Conservation (phyloP, 75 land plant genomes). For the Picea glauca region DNA sequence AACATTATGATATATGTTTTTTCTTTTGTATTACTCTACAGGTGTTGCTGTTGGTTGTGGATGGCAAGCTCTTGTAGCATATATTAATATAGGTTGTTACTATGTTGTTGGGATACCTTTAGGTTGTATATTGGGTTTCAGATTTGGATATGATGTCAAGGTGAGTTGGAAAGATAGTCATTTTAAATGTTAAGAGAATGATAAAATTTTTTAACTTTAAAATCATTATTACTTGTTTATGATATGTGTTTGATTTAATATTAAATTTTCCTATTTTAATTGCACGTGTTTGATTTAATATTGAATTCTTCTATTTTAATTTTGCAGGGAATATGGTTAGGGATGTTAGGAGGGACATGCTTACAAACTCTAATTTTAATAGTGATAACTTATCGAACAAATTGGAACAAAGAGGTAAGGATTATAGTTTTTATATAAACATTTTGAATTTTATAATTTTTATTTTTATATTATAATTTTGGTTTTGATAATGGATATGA, state of each 20-base stretch:
- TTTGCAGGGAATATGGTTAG: slow-evolving; percentile 48
- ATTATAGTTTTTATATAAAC: too few relatives aligned
- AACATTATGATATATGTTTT: too few relatives aligned
- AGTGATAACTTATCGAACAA: slow-evolving; percentile 26
- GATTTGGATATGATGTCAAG: slow-evolving; percentile 35
- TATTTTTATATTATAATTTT: too few relatives aligned
- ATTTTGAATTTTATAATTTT: too few relatives aligned
- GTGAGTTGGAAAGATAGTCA: slow-evolving; percentile 11
- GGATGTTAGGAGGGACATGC: slow-evolving; percentile 43
- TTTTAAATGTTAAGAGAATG: too few relatives aligned
- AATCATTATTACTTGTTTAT: too few relatives aligned
- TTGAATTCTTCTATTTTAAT: not conserved
- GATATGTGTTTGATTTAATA: too few relatives aligned
- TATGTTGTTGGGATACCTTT: slow-evolving; percentile 65
- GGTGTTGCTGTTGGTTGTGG: slow-evolving; percentile 75
- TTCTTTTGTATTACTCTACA: not conserved
- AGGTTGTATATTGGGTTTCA: slow-evolving; percentile 59
- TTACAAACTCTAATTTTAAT: slow-evolving; percentile 35
- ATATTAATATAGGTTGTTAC: slow-evolving; percentile 56
- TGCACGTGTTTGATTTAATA: not conserved
- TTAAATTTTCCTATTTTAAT: too few relatives aligned
- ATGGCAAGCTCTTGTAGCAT: slow-evolving; percentile 71
- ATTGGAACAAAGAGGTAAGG: slow-evolving; percentile 58
- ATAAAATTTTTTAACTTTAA: too few relatives aligned
- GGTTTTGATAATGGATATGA: too few relatives aligned